A percentile compares a stretch with the other conserved stretches of the same genome.
Evolutionary conservation across 176 grass and related monocot genomes (phyloP).

Genomic region (Avena insularis): DNA sequence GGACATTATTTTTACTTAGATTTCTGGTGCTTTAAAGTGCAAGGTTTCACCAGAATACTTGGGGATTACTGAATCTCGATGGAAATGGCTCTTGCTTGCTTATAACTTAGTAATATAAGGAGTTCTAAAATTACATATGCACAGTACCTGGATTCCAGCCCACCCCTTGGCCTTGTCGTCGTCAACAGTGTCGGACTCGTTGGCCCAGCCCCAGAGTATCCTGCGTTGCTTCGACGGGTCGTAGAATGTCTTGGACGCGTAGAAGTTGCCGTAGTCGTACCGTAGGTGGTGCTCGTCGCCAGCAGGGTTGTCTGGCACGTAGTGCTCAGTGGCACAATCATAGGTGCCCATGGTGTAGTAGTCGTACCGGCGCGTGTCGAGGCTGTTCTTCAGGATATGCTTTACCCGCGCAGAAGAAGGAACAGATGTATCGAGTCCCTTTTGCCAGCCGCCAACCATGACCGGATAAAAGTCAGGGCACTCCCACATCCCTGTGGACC

Average conservation of each 20-base stretch:
- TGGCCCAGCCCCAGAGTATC: constrained; percentile 80
- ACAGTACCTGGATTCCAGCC: constrained; percentile 65
- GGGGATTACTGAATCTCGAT: neutral
- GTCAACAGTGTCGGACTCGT: constrained; percentile 56
- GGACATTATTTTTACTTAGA: too few species aligned
- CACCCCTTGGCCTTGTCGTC: constrained; percentile 66
- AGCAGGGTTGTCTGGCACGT: constrained; percentile 52
- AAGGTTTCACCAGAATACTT: too few species aligned
- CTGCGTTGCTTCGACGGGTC: constrained; percentile 57
- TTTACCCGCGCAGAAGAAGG: fast-evolving
- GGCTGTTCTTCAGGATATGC: constrained; percentile 22
- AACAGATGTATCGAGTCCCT: neutral
- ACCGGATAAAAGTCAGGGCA: constrained; percentile 6
- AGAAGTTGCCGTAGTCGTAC: constrained; percentile 84
- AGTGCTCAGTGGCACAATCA: constrained; percentile 25
- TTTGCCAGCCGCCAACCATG: neutral
- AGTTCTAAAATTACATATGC: neutral
- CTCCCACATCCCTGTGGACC: constrained; percentile 2
- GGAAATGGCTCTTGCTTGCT: neutral
- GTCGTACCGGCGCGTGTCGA: neutral
- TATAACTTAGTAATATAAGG: too few species aligned
- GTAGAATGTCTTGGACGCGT: constrained; percentile 82
- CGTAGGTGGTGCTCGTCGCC: constrained; percentile 48
- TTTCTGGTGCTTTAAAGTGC: too few species aligned
- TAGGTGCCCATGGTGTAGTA: constrained; percentile 19